Evolutionary conservation across 139 green algal genomes (phyloP).

Genomic region (Closterium sp.): DNA sequence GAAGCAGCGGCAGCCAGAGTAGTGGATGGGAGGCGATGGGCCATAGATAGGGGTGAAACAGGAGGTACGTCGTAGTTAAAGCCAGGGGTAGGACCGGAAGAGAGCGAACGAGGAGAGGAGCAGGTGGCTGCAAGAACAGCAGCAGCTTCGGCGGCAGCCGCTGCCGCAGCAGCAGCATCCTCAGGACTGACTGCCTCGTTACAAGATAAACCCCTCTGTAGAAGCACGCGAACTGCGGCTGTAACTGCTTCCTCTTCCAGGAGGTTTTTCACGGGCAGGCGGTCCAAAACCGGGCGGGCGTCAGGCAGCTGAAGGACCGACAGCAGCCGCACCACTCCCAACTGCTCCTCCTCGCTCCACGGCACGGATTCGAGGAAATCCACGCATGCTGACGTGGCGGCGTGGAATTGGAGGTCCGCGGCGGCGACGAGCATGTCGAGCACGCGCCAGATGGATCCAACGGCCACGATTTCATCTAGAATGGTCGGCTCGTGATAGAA

Average conservation of each 20-base stretch:
- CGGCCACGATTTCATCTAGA: not conserved
- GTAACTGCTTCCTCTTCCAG: not conserved
- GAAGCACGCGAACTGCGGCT: not conserved
- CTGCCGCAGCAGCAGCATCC: not conserved
- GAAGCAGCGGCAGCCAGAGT: not conserved
- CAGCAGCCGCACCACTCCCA: not conserved
- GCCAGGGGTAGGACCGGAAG: not conserved
- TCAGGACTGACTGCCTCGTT: not conserved
- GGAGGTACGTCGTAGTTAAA: not conserved
- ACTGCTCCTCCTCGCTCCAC: slow-evolving; percentile 4
- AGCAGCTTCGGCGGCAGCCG: not conserved
- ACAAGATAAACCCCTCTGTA: not conserved
- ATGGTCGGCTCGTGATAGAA: not conserved
- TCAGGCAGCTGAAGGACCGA: not conserved
- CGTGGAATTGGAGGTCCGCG: not conserved
- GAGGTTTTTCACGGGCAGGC: not conserved
- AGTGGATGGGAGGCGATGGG: not conserved
- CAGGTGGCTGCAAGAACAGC: not conserved
- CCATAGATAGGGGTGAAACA: not conserved
- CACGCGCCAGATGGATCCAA: not conserved
- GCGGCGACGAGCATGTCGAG: not conserved
- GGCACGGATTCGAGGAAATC: not conserved
- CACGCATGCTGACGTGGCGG: not conserved
- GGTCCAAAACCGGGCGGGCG: not conserved
- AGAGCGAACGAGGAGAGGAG: not conserved